phyloP scores from a whole-genome alignment of 2,329 filamentous ascomycete genomes.

The Emergomyces pasteurianus region DNA sequence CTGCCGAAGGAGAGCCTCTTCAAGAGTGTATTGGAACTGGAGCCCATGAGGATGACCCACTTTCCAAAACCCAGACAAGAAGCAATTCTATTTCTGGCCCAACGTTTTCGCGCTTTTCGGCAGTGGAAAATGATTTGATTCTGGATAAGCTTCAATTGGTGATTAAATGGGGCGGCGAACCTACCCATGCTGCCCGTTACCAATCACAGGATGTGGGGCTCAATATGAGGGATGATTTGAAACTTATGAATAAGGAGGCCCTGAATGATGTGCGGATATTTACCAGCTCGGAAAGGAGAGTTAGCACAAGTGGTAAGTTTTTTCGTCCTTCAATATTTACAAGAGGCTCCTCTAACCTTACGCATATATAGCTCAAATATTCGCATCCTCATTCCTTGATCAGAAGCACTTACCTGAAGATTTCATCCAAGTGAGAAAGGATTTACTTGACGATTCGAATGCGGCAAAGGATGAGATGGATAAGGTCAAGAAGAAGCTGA shows the following conservation, averaged over 20 bases:
- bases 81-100: slow-evolving; percentile 81
- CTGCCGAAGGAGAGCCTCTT: slow-evolving; percentile 43
- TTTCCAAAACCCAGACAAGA: slow-evolving; percentile 47
- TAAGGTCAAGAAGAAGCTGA: slow-evolving; percentile 99
- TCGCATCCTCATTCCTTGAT: slow-evolving; percentile 77
- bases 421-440: slow-evolving; percentile 83
- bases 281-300: slow-evolving; percentile 87
- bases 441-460: slow-evolving; percentile 92
- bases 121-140: slow-evolving; percentile 82
- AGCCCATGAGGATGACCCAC: slow-evolving; percentile 12
- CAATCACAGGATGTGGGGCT: slow-evolving; percentile 90
- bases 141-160: slow-evolving; percentile 94
- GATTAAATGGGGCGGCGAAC: slow-evolving; percentile 98
- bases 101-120: slow-evolving; percentile 87
- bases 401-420: slow-evolving; percentile 75
- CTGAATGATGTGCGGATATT: slow-evolving; percentile 89
- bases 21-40: slow-evolving; percentile 14
- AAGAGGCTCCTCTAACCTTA: neutral
- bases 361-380: slow-evolving; percentile 64
- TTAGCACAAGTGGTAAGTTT: slow-evolving; percentile 62
- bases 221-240: slow-evolving; percentile 89
- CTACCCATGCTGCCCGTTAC: slow-evolving; percentile 92
- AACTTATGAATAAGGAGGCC: slow-evolving; percentile 83
- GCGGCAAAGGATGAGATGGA: slow-evolving; percentile 99
- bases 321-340: slow-evolving; percentile 8